These are phyloP conservation scores for Fulvia fulva DNA, from an alignment of 2,329 filamentous ascomycete genomes.

Conservation along the genomic window DNA sequence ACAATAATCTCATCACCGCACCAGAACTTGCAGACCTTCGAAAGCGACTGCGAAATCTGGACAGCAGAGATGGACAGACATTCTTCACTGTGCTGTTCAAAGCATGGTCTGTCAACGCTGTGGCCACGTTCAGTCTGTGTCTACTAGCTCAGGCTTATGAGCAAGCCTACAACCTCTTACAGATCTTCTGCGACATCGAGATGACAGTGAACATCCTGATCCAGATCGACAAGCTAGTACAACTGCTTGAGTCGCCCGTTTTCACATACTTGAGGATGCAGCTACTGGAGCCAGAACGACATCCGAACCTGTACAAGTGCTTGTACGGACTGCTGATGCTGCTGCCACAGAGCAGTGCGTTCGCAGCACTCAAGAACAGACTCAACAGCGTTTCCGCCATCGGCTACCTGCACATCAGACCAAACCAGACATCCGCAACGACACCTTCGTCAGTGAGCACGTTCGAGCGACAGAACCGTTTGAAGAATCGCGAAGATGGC, in stretches of 20 bases:
- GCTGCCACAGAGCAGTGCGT: constrained; percentile 94
- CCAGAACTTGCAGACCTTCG: constrained; percentile 88
- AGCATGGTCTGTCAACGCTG: constrained; percentile 98
- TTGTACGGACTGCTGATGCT: constrained; percentile 97
- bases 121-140: constrained; percentile 94
- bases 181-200: constrained; percentile 96
- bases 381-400: constrained; percentile 97
- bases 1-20: constrained; percentile 97
- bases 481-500: constrained; percentile 67
- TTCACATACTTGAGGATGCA: constrained; percentile 97
- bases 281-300: constrained; percentile 89
- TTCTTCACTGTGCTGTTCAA: constrained; percentile 93
- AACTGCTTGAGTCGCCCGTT: constrained; percentile 92
- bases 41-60: constrained; percentile 83
- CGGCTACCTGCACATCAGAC: constrained; percentile 77
- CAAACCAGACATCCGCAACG: constrained; percentile 15
- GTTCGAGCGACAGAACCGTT: constrained; percentile 60
- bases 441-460: constrained; percentile 37
- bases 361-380: constrained; percentile 92
- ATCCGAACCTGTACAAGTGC: constrained; percentile 85
- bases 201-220: constrained; percentile 99
- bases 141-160: constrained; percentile 95
- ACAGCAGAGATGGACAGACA: constrained; percentile 88
- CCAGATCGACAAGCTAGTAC: constrained; percentile 96
- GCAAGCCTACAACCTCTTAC: constrained; percentile 90